These are phyloP conservation scores for Neurospora africana DNA, from an alignment of 495 filamentous ascomycete species.

Conservation along the genomic window DNA sequence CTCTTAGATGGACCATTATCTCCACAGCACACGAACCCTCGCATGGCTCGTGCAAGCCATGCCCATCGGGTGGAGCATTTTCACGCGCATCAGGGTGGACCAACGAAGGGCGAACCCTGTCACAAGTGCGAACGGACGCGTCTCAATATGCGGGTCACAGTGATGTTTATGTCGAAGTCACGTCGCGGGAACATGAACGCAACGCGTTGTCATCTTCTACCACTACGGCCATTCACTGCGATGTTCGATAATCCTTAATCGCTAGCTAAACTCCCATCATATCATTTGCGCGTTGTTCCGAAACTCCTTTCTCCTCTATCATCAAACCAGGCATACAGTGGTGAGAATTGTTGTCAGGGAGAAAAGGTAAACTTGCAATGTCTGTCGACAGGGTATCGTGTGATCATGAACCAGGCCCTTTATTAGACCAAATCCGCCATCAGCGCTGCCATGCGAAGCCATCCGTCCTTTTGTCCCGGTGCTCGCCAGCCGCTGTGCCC, in stretches of 20 bases:
- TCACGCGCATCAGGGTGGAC: not conserved
- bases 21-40: not conserved
- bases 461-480: conserved; percentile 1
- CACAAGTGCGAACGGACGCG: not conserved
- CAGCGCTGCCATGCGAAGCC: conserved; percentile 1
- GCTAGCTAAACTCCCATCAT: not conserved
- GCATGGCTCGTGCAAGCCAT: not conserved
- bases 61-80: not conserved
- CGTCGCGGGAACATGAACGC: not conserved
- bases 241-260: not conserved
- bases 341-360: not conserved
- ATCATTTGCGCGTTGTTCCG: not conserved
- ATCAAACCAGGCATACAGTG: not conserved
- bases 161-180: not conserved
- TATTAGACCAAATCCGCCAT: conserved; percentile 9
- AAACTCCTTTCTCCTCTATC: not conserved
- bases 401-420: conserved; percentile 6
- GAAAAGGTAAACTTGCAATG: not conserved
- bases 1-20: not conserved
- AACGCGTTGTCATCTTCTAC: not conserved
- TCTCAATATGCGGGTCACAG: not conserved
- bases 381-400: not conserved
- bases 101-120: not conserved
- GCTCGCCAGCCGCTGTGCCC: conserved; percentile 1
- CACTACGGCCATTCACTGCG: not conserved